Evolutionary conservation across 805 yeast species (phyloP).

Genomic region (Isabelozyma rhagii): DNA sequence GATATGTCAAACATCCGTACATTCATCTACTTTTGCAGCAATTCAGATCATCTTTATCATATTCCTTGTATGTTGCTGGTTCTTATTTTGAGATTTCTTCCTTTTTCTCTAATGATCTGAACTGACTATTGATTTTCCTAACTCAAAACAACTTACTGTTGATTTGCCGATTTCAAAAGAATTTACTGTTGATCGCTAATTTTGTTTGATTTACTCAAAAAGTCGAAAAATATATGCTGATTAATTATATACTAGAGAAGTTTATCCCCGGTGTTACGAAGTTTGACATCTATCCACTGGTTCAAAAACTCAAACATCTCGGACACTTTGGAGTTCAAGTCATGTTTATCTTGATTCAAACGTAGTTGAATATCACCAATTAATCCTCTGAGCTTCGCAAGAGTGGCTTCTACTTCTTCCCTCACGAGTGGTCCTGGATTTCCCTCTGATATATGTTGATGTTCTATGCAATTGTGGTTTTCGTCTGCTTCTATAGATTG

Average conservation of each 20-base stretch:
- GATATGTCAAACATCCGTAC: neutral
- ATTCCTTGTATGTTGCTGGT: too few relatives aligned
- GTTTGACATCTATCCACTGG: conserved; percentile 20
- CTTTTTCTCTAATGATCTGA: too few relatives aligned
- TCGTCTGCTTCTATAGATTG: conserved; percentile 9
- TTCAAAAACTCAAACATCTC: conserved; percentile 22
- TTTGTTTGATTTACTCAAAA: neutral
- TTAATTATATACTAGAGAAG: conserved; percentile 2
- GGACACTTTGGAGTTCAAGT: conserved; percentile 15
- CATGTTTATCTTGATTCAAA: conserved; percentile 28
- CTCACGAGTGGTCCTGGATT: neutral
- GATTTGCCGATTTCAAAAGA: neutral
- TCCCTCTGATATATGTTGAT: neutral
- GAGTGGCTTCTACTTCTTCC: neutral
- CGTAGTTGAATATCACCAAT: conserved; percentile 34
- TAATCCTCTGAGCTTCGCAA: conserved; percentile 21
- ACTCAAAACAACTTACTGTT: neutral
- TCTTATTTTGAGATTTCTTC: too few relatives aligned
- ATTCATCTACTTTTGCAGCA: neutral
- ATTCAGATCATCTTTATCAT: too few relatives aligned
- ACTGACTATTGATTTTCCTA: too few relatives aligned
- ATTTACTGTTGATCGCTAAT: neutral
- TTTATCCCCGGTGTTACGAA: conserved; percentile 5
- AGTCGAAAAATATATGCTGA: neutral
- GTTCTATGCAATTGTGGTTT: neutral